phyloP scores from a whole-genome alignment of 2,329 filamentous ascomycete species.

The Colletotrichum magnum region DNA sequence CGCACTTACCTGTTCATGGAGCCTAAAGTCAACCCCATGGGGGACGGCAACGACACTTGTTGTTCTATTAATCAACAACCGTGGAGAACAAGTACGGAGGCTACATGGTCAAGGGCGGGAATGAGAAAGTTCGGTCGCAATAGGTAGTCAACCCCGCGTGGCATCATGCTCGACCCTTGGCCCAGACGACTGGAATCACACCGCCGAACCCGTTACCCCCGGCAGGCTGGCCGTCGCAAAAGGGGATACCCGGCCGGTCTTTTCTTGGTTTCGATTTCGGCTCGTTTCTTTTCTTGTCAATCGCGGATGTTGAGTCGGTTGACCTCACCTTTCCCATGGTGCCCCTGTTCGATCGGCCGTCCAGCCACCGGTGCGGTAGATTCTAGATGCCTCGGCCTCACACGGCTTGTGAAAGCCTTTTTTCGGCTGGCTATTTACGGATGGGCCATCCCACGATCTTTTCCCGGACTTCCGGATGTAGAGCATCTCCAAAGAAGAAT shows the following conservation, averaged over 20 bases:
- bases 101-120: conserved; percentile 5
- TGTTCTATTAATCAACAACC: background rate
- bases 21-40: conserved; percentile 15
- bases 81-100: too few species aligned
- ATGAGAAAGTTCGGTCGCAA: conserved; percentile 21
- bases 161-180: conserved; percentile 12
- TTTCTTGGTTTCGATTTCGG: conserved; percentile 7
- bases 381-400: conserved; percentile 30
- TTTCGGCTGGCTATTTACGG: conserved; percentile 26
- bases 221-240: background rate
- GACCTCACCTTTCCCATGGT: conserved; percentile 3
- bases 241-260: background rate
- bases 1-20: conserved; percentile 25
- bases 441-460: conserved; percentile 12
- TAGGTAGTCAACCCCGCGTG: conserved; percentile 20
- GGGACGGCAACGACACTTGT: conserved; percentile 20
- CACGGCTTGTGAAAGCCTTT: conserved; percentile 34
- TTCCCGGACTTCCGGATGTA: background rate
- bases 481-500: background rate
- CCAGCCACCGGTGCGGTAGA: background rate
- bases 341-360: conserved; percentile 23
- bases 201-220: background rate
- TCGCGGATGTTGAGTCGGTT: background rate
- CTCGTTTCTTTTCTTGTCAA: conserved; percentile 5
- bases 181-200: conserved; percentile 2